Evolutionary conservation across 2,329 filamentous ascomycete genomes (phyloP).

Genomic region (Aspergillus eucalypticola): DNA sequence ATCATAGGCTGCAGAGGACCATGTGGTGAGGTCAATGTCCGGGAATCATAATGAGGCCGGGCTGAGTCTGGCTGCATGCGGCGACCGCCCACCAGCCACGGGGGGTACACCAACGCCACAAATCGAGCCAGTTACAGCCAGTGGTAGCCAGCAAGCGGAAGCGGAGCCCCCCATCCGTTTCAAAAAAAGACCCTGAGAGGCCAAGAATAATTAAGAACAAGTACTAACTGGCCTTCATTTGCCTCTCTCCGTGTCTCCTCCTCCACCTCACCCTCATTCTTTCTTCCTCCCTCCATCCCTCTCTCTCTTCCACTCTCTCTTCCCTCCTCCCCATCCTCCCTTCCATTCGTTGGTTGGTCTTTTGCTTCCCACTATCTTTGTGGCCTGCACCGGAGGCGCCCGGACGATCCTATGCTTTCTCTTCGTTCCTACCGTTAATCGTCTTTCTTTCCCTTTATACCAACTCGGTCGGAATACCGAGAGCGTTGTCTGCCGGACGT

Average conservation of each 20-base stretch:
- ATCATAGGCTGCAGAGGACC: background rate
- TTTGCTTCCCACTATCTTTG: conserved; percentile 16
- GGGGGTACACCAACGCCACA: background rate
- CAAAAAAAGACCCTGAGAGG: conserved; percentile 4
- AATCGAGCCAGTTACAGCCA: too few species aligned
- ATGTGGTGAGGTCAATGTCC: background rate
- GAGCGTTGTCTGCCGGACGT: conserved; percentile 19
- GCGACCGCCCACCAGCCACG: conserved; percentile 2
- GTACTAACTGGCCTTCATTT: background rate
- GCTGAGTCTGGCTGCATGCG: background rate
- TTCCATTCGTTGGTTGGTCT: conserved; percentile 23
- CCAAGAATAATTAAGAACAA: background rate
- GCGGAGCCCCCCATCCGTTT: background rate
- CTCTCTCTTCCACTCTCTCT: background rate
- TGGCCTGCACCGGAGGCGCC: conserved; percentile 27
- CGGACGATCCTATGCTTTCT: conserved; percentile 32
- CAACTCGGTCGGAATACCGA: conserved; percentile 13
- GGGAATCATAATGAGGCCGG: background rate
- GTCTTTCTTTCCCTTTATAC: conserved; percentile 15
- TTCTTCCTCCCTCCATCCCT: background rate
- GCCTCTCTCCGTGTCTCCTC: conserved; percentile 6
- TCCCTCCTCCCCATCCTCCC: conserved; percentile 9
- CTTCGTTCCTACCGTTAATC: conserved; percentile 28
- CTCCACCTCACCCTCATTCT: background rate
- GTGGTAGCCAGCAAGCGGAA: too few species aligned